Evolutionary conservation across 164 flowering plant species (phyloP), one percentile per base, ranked within the genome.

Genomic region (Chimonanthus praecox): DNA sequence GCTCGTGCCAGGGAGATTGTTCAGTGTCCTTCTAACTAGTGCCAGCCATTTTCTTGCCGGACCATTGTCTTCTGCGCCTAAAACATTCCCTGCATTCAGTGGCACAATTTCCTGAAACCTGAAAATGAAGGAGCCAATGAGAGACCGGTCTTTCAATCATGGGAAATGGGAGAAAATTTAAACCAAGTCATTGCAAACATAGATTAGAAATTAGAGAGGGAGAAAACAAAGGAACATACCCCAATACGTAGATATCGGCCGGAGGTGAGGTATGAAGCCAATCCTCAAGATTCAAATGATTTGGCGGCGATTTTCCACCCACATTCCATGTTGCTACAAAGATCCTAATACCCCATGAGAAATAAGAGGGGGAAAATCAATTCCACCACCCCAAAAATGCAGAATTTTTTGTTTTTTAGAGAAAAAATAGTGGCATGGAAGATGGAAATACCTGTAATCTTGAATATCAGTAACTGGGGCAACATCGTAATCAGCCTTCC

Each of bases 261-360:
- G 99, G 97, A 78, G 98, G 97, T 58, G 97, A 92, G 13, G 95
- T 76, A 75, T 91, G 97, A 69, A 96, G 97, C 99, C 99, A 96
- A 74, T 94, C 99, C 80, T 91, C 97, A 49, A 96, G 88, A 78
- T 75, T 89, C 77, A 96, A 81, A 80, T 85, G 69, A 79, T 83
- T 85, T 45, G 97, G 92, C 66, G 99, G 99, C 54, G 99, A 90
- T 80, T 92, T 96, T 76, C 98, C 99, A 64, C 94, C 98, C 50
- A 96, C 98, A 86, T 96, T 96, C 99, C 99, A 96, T 66, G 99
- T 96, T 61, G 98, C 97, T 70, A 87, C 95, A 84, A 92, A 92
- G 58, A 96, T 81, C 85, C 99, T 96, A 73, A 47, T 64, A 49
- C 76, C 71, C 69, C 64, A 21, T 64, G 72, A 44, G 18, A 74